Percentiles rank a stretch among this genome's conserved stretches.
These are phyloP conservation scores for Platismatia glauca DNA, from an alignment of 495 filamentous ascomycete species.

Conservation along the genomic window DNA sequence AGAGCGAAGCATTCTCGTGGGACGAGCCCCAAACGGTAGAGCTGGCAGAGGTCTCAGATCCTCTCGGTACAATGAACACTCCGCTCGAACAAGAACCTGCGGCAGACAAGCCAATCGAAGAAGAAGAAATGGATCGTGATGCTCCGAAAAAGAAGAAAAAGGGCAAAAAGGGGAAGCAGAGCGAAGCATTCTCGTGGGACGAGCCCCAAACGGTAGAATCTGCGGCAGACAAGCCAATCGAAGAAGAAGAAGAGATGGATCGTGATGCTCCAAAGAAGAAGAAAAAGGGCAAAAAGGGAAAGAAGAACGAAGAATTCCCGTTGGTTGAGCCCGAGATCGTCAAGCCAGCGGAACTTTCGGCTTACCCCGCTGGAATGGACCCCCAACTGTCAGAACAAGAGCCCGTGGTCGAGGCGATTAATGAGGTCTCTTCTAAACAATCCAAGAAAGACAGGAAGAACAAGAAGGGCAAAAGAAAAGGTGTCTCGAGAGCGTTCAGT, in stretches of 20 bases:
- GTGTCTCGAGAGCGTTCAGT: slow-evolving; percentile 18
- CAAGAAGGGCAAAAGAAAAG: slow-evolving; percentile 37
- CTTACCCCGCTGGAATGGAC: background rate
- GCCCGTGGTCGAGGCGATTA: background rate
- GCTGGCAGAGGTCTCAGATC: background rate
- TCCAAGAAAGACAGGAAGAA: slow-evolving; percentile 28
- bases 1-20: slow-evolving; percentile 30
- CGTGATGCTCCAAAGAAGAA: slow-evolving; percentile 20
- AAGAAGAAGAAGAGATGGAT: slow-evolving; percentile 6
- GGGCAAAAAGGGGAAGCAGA: slow-evolving; percentile 37
- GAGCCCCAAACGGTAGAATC: slow-evolving; percentile 15
- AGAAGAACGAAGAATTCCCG: slow-evolving; percentile 34
- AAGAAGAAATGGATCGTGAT: slow-evolving; percentile 6
- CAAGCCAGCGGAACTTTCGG: background rate
- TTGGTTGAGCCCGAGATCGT: slow-evolving; percentile 20
- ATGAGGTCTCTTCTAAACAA: slow-evolving; percentile 3
- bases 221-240: background rate
- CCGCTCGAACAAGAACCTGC: background rate
- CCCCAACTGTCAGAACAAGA: background rate
- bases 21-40: slow-evolving; percentile 19
- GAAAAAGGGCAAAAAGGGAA: slow-evolving; percentile 32
- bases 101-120: background rate
- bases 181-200: slow-evolving; percentile 28
- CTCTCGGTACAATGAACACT: background rate
- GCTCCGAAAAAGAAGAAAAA: slow-evolving; percentile 21